A percentile compares a stretch with the other conserved stretches of the same genome.
These are phyloP conservation scores for Yarrowia porcina DNA, from an alignment of 805 yeast species.

Conservation along the genomic window DNA sequence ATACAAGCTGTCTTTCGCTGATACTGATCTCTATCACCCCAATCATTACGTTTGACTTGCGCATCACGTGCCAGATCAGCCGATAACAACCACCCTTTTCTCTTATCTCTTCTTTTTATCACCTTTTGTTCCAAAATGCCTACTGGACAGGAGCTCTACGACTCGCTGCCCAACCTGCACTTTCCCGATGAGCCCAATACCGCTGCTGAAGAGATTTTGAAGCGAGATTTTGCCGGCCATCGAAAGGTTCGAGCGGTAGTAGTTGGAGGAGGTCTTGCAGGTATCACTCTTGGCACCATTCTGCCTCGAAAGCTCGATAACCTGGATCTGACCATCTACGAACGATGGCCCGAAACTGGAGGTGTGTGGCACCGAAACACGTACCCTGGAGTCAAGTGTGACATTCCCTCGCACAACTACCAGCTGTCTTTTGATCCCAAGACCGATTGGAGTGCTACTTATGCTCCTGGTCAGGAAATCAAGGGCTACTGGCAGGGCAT, in stretches of 20 bases:
- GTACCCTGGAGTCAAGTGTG: conserved; percentile 31
- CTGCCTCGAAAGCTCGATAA: conserved; percentile 31
- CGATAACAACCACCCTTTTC: background rate
- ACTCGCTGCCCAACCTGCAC: conserved; percentile 7
- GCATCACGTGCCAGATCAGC: conserved; percentile 8
- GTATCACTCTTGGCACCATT: conserved; percentile 31
- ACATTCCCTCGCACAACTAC: conserved; percentile 34
- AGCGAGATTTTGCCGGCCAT: conserved; percentile 8
- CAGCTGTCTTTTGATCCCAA: conserved; percentile 34
- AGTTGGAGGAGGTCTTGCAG: conserved; percentile 36
- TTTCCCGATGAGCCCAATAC: conserved; percentile 16
- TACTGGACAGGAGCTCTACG: conserved; percentile 18
- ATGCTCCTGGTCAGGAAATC: conserved; percentile 32
- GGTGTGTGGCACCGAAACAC: conserved; percentile 33
- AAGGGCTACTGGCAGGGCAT: conserved; percentile 30
- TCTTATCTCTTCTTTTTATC: background rate
- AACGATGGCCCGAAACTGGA: conserved; percentile 33
- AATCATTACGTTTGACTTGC: background rate
- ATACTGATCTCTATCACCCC: background rate
- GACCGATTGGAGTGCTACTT: conserved; percentile 33
- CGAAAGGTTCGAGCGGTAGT: conserved; percentile 26
- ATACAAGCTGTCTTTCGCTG: background rate
- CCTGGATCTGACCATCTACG: conserved; percentile 32
- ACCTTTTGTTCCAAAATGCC: background rate
- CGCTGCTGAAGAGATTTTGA: conserved; percentile 18